Conservation (phyloP, 257 asterid species). For the Anisodus acutangulus region DNA sequence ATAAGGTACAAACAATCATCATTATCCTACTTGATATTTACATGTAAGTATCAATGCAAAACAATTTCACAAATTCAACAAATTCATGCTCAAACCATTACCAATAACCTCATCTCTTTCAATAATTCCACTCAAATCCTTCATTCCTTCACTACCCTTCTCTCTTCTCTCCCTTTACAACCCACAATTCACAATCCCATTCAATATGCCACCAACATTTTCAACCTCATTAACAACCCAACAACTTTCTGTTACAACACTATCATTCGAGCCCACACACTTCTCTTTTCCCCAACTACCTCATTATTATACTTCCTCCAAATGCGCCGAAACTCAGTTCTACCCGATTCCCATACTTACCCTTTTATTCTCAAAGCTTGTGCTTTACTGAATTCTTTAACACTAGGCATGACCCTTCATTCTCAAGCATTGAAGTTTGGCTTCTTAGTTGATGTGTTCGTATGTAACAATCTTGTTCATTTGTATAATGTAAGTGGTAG, state of each 20-base stretch:
- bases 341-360: conserved; percentile 68
- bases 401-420: conserved; percentile 53
- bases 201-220: conserved; percentile 54
- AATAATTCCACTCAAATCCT: conserved; percentile 61
- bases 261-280: conserved; percentile 67
- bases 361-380: conserved; percentile 77
- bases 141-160: conserved; percentile 34
- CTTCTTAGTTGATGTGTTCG: conserved; percentile 56
- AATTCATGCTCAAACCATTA: conserved; percentile 70
- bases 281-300: conserved; percentile 51
- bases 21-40: conserved; percentile 38
- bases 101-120: conserved; percentile 58
- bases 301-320: conserved; percentile 49
- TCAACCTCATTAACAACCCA: conserved; percentile 42
- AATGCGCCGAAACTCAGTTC: conserved; percentile 60
- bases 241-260: conserved; percentile 67
- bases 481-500: conserved; percentile 48
- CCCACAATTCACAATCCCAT: neutral
- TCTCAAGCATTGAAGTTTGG: conserved; percentile 61
- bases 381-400: conserved; percentile 44
- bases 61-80: conserved; percentile 57
- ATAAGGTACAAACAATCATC: conserved; percentile 43
- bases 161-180: conserved; percentile 15
- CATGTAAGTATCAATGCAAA: conserved; percentile 42
- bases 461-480: conserved; percentile 57